Evolutionary conservation across 2,329 filamentous ascomycete species (phyloP), one percentile per base, ranked within the genome.

Genomic region (Westerdykella ornata): DNA sequence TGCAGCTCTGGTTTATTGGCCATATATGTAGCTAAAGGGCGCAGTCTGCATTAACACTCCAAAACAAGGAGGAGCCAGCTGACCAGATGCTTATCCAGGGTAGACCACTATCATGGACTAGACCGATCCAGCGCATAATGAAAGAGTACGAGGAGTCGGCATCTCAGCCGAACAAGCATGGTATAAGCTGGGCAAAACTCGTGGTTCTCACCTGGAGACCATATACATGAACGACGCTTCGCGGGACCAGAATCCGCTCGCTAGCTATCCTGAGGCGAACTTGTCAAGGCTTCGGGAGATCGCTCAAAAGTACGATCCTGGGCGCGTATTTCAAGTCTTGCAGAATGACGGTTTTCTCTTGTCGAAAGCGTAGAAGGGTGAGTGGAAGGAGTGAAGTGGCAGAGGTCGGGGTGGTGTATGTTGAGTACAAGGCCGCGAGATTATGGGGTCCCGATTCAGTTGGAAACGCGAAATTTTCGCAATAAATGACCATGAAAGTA

Each of bases 291-390:
- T 54, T 7, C 36, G 42, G 26, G 32, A 22, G 3, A 36, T 42
- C 8, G 39, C 41, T 4, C 16, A 9, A 18, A 45, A 46, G 35
- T 52, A 48, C 34, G 51, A 54, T 35, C 49, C 49, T 11, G 32
- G 35, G 9, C 36, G 37, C 3, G 38, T 52, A 4, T 54, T 54
- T 15, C 51, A 54, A 33, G 45, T 22, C n/a, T 17, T 48, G 19
- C 39, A 50, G 28, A 41, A 41, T 16, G 18, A 32, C 18, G 47
- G 47, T 2, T 50, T 50, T 30, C 35, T 50, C 18, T 26, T 49
- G 14, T 39, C 36, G 11, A 48, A 45, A 32, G 42, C 13, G 26
- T 29, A 29, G n/a, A n/a, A n/a, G n/a, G n/a, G n/a, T n/a, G n/a
- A n/a, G n/a, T n/a, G n/a, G n/a, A n/a, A n/a, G n/a, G n/a, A n/a